Percentiles rank a stretch among this genome's conserved stretches.
Evolutionary conservation across 306 rosid genomes (phyloP).

Genomic region (Acacia melanoxylon): DNA sequence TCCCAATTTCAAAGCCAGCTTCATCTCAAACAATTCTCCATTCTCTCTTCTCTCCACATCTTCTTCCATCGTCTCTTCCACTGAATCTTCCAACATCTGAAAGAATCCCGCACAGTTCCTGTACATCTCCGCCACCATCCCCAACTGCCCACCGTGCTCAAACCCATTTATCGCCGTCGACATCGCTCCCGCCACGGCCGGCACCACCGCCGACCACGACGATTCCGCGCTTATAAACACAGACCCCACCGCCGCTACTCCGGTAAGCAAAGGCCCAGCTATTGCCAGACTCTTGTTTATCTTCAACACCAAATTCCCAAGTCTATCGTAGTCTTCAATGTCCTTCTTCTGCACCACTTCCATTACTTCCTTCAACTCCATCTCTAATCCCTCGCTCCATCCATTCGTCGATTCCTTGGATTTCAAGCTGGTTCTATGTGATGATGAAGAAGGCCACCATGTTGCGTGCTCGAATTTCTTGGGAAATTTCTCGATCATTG

Average conservation of each 20-base stretch:
- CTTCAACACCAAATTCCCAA: constrained; percentile 69
- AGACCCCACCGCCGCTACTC: constrained; percentile 67
- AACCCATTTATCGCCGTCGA: constrained; percentile 53
- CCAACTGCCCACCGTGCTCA: constrained; percentile 73
- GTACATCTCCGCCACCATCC: constrained; percentile 83
- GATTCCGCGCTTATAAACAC: constrained; percentile 47
- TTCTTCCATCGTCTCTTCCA: constrained; percentile 50
- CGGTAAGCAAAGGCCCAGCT: constrained; percentile 72
- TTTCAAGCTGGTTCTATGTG: neutral
- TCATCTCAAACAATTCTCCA: constrained; percentile 66
- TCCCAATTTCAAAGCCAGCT: constrained; percentile 69
- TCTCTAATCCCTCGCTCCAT: constrained; percentile 64
- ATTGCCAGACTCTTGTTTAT: constrained; percentile 61
- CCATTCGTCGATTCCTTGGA: constrained; percentile 42
- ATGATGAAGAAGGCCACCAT: constrained; percentile 69
- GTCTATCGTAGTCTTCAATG: constrained; percentile 66
- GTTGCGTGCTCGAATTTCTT: constrained; percentile 54
- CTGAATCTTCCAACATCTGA: constrained; percentile 44
- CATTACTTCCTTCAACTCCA: constrained; percentile 51
- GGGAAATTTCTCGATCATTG: constrained; percentile 84
- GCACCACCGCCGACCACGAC: constrained; percentile 30
- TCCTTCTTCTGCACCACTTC: constrained; percentile 69
- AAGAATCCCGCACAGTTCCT: constrained; percentile 65
- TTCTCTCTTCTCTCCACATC: constrained; percentile 68
- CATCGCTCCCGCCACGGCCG: constrained; percentile 61